Percentiles rank a stretch among this genome's conserved stretches.
Conservation (phyloP, 345 rosid genomes). For the Syzygium jambos region DNA sequence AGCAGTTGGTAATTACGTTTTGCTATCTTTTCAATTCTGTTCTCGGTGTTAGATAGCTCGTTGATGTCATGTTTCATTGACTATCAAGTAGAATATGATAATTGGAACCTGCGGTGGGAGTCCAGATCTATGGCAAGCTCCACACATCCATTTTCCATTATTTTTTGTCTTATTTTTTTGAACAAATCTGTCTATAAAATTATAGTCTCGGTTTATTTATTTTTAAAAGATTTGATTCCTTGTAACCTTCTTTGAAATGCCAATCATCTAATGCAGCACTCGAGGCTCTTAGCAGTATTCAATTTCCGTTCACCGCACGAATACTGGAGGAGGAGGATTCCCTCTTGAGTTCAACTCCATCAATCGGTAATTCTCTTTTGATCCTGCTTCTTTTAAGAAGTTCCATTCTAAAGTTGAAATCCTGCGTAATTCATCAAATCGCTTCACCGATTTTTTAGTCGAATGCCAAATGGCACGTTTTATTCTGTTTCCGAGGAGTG, state of each 20-base stretch:
- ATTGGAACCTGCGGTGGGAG: neutral
- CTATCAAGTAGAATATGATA: neutral
- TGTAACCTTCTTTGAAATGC: neutral
- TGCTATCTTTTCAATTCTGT: neutral
- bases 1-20: slow-evolving; percentile 39
- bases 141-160: neutral
- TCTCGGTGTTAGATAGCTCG: neutral
- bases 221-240: neutral
- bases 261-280: slow-evolving; percentile 41
- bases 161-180: neutral
- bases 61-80: neutral
- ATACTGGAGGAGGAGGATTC: slow-evolving; percentile 63
- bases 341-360: slow-evolving; percentile 42
- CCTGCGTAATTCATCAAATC: neutral
- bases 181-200: neutral
- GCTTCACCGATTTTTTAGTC: neutral
- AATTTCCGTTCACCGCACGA: slow-evolving; percentile 53
- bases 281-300: slow-evolving; percentile 52
- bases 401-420: neutral
- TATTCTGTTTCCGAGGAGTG: neutral
- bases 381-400: neutral
- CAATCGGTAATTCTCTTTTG: slow-evolving; percentile 34
- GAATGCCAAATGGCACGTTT: neutral
- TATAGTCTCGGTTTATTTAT: no score
- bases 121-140: neutral